Evolutionary conservation across 2,329 filamentous ascomycete genomes (phyloP).

Genomic region (Truncatella angustata): DNA sequence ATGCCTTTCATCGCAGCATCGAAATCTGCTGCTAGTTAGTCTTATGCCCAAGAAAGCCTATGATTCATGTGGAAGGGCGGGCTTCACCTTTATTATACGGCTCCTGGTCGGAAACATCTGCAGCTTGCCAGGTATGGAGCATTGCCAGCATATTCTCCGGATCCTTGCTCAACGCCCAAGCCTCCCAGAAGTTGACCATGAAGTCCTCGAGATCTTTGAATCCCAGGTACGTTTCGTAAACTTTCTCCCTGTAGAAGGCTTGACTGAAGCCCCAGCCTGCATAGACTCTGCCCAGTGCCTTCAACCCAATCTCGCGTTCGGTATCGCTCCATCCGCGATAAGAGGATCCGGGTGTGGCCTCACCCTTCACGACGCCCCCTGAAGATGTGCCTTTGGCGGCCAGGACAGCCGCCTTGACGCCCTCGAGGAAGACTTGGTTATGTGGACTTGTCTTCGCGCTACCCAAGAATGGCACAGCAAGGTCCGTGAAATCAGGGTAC

Average conservation of each 20-base stretch:
- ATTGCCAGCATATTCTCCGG: conserved; percentile 74
- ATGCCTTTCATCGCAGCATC: conserved; percentile 65
- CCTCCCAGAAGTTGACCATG: conserved; percentile 73
- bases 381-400: conserved; percentile 54
- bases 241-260: conserved; percentile 69
- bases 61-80: neutral
- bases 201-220: conserved; percentile 72
- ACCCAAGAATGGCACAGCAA: conserved; percentile 65
- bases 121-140: conserved; percentile 77
- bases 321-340: conserved; percentile 49
- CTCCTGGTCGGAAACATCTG: conserved; percentile 66
- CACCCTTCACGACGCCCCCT: conserved; percentile 47
- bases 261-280: conserved; percentile 82
- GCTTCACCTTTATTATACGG: conserved; percentile 55
- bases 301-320: conserved; percentile 52
- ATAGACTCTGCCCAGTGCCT: conserved; percentile 72
- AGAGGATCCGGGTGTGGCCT: conserved; percentile 33
- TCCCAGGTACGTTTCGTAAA: conserved; percentile 64
- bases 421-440: conserved; percentile 63
- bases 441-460: conserved; percentile 63
- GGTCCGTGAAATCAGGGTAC: conserved; percentile 64
- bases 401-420: conserved; percentile 58
- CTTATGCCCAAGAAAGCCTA: neutral
- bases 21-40: conserved; percentile 43
- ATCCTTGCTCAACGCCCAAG: conserved; percentile 70